Evolutionary conservation across 208 protist genomes (phyloP).

Genomic region (Endotrypanum monterogeii): DNA sequence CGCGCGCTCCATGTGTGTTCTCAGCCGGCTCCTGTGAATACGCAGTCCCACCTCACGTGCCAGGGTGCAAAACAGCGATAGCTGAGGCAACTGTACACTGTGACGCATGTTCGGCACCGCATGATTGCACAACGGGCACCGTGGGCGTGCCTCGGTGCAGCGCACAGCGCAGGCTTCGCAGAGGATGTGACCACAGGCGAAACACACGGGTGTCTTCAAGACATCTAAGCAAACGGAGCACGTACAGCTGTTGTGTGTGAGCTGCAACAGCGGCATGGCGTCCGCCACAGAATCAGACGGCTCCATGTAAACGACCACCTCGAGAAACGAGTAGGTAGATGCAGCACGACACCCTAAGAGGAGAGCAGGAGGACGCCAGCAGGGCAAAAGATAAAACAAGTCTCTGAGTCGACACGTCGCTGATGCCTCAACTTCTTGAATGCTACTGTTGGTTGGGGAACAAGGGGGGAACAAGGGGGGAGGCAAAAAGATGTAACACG

Average conservation of each 20-base stretch:
- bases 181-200: constrained; percentile 76
- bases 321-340: not conserved
- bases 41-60: constrained; percentile 40
- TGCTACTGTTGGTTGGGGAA: too few relatives aligned
- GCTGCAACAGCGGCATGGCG: constrained; percentile 23
- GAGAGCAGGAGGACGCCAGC: not conserved
- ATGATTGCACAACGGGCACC: constrained; percentile 80
- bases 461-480: not conserved
- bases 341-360: not conserved
- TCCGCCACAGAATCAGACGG: constrained; percentile 6
- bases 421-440: not conserved
- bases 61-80: constrained; percentile 47
- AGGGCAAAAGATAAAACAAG: too few relatives aligned
- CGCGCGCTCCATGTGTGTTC: not conserved
- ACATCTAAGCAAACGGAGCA: constrained; percentile 73
- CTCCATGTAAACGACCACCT: not conserved
- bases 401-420: not conserved
- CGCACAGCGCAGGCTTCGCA: constrained; percentile 54
- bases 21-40: not conserved
- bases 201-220: constrained; percentile 48
- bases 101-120: constrained; percentile 29
- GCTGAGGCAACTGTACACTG: constrained; percentile 44
- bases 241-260: constrained; percentile 40
- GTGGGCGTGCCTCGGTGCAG: constrained; percentile 49
- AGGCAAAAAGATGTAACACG: not conserved